phyloP scores from a whole-genome alignment of 164 flowering plant genomes.

The Liriodendron chinense region DNA sequence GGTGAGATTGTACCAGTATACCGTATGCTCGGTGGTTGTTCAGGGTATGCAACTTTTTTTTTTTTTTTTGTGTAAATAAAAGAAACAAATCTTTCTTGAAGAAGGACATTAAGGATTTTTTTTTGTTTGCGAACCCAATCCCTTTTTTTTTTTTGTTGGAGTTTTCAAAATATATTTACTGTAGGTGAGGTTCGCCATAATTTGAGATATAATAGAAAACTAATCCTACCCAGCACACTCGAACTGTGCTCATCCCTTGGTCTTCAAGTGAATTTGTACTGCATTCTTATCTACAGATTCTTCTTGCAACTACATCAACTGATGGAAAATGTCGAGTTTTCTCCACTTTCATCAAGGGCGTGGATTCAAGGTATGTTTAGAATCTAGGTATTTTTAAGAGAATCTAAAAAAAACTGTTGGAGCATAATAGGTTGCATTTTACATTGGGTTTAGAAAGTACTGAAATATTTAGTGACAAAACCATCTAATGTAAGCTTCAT shows the following conservation, averaged over 20 bases:
- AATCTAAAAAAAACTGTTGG: background rate
- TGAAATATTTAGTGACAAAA: background rate
- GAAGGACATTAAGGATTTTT: background rate
- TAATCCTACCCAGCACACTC: background rate
- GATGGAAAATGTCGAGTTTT: conserved; percentile 98
- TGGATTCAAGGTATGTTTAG: conserved; percentile 67
- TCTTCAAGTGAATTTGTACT: background rate
- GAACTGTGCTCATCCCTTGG: background rate
- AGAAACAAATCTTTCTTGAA: background rate
- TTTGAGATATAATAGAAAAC: background rate
- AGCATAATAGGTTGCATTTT: background rate
- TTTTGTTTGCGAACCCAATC: background rate
- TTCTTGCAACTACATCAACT: conserved; percentile 95
- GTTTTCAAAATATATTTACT: background rate
- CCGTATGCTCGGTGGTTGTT: too few relatives aligned
- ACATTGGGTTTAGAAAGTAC: background rate
- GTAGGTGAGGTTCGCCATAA: background rate
- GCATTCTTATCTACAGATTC: conserved; percentile 38
- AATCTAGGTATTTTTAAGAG: background rate
- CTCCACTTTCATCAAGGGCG: conserved; percentile 95
- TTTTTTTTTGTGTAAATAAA: too few relatives aligned
- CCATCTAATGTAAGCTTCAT: conserved; percentile 2
- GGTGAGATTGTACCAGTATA: too few relatives aligned
- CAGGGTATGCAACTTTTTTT: too few relatives aligned
- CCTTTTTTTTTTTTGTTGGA: too few relatives aligned